phyloP scores from a whole-genome alignment of 2,329 filamentous ascomycete species.

The Fusarium sp. region DNA sequence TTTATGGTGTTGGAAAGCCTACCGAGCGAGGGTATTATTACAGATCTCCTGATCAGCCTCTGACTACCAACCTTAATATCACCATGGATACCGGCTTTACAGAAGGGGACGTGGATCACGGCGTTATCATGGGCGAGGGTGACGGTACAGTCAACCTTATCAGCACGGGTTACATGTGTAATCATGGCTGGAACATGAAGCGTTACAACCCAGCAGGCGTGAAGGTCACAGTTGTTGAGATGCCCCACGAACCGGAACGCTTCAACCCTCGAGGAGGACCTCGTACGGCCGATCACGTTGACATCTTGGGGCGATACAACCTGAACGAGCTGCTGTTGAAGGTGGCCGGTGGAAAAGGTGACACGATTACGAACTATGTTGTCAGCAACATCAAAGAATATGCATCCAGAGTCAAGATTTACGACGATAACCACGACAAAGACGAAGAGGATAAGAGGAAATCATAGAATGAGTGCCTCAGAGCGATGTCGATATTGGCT shows the following conservation, averaged over 20 bases:
- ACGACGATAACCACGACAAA: conserved; percentile 66
- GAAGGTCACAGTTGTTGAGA: conserved; percentile 88
- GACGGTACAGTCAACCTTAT: conserved; percentile 97
- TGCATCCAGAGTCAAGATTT: conserved; percentile 84
- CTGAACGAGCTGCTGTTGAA: conserved; percentile 91
- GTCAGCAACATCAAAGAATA: conserved; percentile 87
- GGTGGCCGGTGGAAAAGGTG: conserved; percentile 86
- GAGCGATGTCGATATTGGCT: conserved; percentile 18
- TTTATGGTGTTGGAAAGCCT: conserved; percentile 94
- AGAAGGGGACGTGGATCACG: conserved; percentile 77
- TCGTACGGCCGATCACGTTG: conserved; percentile 89
- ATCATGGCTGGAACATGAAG: conserved; percentile 92
- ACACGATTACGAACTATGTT: conserved; percentile 81
- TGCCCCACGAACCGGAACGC: conserved; percentile 94
- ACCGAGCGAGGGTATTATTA: conserved; percentile 96
- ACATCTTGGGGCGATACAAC: conserved; percentile 89
- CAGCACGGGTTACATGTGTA: conserved; percentile 95
- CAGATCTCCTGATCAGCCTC: conserved; percentile 73
- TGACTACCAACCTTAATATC: conserved; percentile 76
- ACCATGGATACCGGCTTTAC: conserved; percentile 77
- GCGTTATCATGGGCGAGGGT: conserved; percentile 94
- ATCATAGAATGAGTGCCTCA: conserved; percentile 35
- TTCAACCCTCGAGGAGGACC: conserved; percentile 84
- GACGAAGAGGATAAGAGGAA: conserved; percentile 63
- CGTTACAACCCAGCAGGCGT: conserved; percentile 90